Evolutionary conservation across 2,329 filamentous ascomycete genomes (phyloP), one percentile per base, ranked within the genome.

Genomic region (Cytospora chrysosperma): DNA sequence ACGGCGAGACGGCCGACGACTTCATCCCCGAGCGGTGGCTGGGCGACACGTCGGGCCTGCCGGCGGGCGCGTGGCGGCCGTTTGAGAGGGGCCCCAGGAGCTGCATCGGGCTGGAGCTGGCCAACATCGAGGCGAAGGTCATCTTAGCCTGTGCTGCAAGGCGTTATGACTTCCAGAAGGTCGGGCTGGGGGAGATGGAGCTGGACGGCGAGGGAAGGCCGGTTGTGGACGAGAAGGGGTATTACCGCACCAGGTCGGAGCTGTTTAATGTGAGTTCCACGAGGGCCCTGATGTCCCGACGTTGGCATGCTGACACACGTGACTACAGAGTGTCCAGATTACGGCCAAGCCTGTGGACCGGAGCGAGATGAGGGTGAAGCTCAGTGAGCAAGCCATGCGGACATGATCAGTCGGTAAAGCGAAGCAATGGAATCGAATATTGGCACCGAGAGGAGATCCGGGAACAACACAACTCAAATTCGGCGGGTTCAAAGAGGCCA

Each of bases 101-200:
- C 59, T 86, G 83, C 67, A 79, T 86, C 37, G 84, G 83, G 0
- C 79, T 83, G 69, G 80, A 83, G 64, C 72, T 87, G 37, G 84
- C 82, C 0, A 81, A 72, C 24, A 70, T 75, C 40, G 73, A 75
- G 67, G 69, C 71, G 12, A 68, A 72, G 15, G 69, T 75, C 28
- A 73, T 76, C 40, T 60, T 75, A 19, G 72, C 74, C n/a, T 68
- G 67, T 4, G 68, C 72, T 8, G 70, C 68, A 30, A 67, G 73
- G 52, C 67, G 66, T 30, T 75, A 71, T 59, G 71, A 75, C 51
- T 74, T 75, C 64, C 64, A 68, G 51, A 75, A 75, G 66, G 68
- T 71, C 0, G 74, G 74, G 0, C 47, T 73, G 17, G 73, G 73
- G 1, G 72, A 74, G 69, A 49, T 65, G 9, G 67, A 68, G 9